Conservation (phyloP, 108 stramenopile species). For the Cyclotella atomus region DNA sequence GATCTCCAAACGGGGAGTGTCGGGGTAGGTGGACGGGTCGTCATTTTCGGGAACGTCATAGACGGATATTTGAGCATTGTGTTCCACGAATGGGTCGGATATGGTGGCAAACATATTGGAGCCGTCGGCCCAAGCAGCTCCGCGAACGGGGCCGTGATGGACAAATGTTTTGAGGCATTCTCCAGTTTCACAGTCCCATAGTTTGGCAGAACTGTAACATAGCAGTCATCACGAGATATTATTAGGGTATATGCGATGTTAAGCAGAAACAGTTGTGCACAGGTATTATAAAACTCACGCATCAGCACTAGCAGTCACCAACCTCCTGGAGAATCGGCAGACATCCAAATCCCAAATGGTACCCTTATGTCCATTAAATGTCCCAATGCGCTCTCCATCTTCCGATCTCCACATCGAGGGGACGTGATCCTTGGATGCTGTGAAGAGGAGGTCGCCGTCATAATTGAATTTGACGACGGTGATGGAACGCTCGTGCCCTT, state of each 20-base stretch:
- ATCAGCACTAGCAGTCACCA: slow-evolving; percentile 88
- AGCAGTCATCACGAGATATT: not conserved
- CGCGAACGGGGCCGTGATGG: slow-evolving; percentile 93
- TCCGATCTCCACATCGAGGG: slow-evolving; percentile 95
- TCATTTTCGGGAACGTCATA: slow-evolving; percentile 83
- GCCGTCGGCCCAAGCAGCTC: slow-evolving; percentile 94
- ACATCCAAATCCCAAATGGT: slow-evolving; percentile 97
- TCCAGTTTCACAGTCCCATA: slow-evolving; percentile 95
- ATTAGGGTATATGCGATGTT: not conserved
- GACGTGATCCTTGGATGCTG: slow-evolving; percentile 91
- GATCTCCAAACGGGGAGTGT: slow-evolving; percentile 80
- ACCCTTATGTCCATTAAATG: slow-evolving; percentile 96
- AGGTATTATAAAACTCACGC: slow-evolving; percentile 53
- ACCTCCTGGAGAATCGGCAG: slow-evolving; percentile 75
- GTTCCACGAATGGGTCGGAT: slow-evolving; percentile 94
- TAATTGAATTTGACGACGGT: slow-evolving; percentile 97
- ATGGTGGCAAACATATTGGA: slow-evolving; percentile 93
- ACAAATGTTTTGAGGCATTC: slow-evolving; percentile 82
- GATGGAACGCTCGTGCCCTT: slow-evolving; percentile 99
- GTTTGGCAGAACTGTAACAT: slow-evolving; percentile 52
- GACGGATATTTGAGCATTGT: slow-evolving; percentile 90
- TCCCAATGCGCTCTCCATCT: slow-evolving; percentile 96
- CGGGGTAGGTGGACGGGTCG: slow-evolving; percentile 51
- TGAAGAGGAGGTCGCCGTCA: slow-evolving; percentile 96
- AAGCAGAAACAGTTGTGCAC: not conserved